Percentiles rank a stretch among this genome's conserved stretches.
phyloP scores from a whole-genome alignment of 1,139 yeast species.

The Yamadazyma songkhlaensis region DNA sequence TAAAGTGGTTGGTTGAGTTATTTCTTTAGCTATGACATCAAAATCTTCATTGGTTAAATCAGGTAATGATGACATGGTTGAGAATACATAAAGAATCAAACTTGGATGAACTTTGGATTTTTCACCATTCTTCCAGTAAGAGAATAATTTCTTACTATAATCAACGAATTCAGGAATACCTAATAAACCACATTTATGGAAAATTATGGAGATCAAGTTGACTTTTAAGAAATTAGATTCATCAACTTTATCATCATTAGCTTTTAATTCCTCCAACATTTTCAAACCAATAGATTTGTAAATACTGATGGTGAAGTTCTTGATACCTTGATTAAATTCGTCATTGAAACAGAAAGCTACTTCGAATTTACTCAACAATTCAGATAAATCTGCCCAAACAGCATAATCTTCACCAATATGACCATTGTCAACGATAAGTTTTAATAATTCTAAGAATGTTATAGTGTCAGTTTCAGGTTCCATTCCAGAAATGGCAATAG shows the following conservation, averaged over 20 bases:
- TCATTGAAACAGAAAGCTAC: conserved; percentile 49
- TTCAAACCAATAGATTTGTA: conserved; percentile 29
- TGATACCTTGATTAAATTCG: conserved; percentile 34
- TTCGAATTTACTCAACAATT: conserved; percentile 39
- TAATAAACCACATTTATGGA: conserved; percentile 50
- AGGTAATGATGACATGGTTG: conserved; percentile 46
- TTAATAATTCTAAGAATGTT: conserved; percentile 45
- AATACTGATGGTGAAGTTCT: conserved; percentile 38
- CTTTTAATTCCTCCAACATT: conserved; percentile 26
- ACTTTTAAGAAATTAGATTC: conserved; percentile 42
- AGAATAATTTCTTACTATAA: conserved; percentile 43
- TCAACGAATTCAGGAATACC: conserved; percentile 48
- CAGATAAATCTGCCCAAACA: conserved; percentile 64
- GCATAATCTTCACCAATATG: conserved; percentile 50
- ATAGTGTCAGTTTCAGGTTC: conserved; percentile 40
- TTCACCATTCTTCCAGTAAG: conserved; percentile 30
- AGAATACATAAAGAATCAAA: conserved; percentile 51
- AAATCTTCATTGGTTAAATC: conserved; percentile 41
- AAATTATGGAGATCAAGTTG: conserved; percentile 51
- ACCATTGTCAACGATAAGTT: conserved; percentile 35
- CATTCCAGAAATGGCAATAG: conserved; percentile 62
- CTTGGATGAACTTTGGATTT: conserved; percentile 47
- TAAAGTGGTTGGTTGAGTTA: conserved; percentile 54
- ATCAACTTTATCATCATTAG: conserved; percentile 28
- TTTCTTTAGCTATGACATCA: conserved; percentile 47